Evolutionary conservation across 305 asterid genomes (phyloP).

Genomic region (Solanum hybrid): DNA sequence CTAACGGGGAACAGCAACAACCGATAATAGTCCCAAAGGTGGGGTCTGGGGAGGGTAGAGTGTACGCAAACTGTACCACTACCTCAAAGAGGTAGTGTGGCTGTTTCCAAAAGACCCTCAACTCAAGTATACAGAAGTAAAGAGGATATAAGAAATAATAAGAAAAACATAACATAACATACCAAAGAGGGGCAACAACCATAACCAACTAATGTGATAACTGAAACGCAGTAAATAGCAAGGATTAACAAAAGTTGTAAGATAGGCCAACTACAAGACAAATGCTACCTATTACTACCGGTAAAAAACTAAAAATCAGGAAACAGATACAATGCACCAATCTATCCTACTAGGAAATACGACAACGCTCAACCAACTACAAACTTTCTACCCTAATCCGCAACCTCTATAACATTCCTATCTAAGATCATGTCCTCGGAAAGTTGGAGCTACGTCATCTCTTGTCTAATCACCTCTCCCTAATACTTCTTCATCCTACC

Average conservation of each 20-base stretch:
- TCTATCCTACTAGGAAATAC: neutral
- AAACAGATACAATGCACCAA: neutral
- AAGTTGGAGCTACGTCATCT: neutral
- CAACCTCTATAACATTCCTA: neutral
- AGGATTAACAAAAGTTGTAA: neutral
- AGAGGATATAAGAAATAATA: neutral
- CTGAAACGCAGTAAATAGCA: neutral
- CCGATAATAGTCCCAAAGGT: neutral
- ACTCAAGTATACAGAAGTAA: neutral
- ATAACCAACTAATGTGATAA: neutral
- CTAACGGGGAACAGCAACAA: neutral
- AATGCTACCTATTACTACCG: neutral
- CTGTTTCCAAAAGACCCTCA: neutral
- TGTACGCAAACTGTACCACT: neutral
- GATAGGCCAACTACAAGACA: neutral
- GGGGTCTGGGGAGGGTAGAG: neutral
- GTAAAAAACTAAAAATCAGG: neutral
- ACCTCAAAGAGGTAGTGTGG: neutral
- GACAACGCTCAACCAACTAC: neutral
- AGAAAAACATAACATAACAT: neutral
- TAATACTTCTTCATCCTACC: neutral
- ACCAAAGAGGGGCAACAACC: neutral
- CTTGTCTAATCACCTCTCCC: neutral
- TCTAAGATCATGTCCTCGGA: neutral
- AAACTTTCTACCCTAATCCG: neutral